Percentiles rank a stretch among this genome's conserved stretches.
Conservation (phyloP, 768 basidiomycete species). For the Suillus subaureus region DNA sequence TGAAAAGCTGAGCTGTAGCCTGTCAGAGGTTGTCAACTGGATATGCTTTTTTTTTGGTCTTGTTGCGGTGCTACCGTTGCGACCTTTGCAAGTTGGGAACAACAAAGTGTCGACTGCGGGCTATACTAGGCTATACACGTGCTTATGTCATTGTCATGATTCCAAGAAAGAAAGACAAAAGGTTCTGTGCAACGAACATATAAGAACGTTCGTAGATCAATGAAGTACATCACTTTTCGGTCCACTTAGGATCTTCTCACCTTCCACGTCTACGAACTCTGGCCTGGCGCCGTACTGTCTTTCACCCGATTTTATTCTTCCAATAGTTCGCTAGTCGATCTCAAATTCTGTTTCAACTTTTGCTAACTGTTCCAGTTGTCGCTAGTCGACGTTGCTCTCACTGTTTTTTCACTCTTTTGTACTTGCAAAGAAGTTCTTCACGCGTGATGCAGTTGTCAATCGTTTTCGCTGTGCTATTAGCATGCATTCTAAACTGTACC, state of each 20-base stretch:
- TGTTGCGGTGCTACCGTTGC: not conserved
- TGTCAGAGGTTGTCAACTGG: not conserved
- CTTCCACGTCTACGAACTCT: not conserved
- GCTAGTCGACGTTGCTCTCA: slow-evolving; percentile 16
- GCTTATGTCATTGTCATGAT: not conserved
- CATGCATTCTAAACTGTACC: slow-evolving; percentile 49
- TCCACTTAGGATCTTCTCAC: not conserved
- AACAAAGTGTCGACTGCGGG: not conserved
- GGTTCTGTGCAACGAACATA: not conserved
- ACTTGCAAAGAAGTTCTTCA: not conserved
- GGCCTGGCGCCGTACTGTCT: slow-evolving; percentile 1
- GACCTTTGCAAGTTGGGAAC: not conserved
- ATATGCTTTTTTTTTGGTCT: not conserved
- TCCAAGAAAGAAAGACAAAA: slow-evolving; percentile 1
- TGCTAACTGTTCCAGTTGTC: slow-evolving; percentile 6
- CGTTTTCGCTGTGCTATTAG: slow-evolving; percentile 53
- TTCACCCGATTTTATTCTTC: slow-evolving; percentile 7
- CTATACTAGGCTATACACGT: not conserved
- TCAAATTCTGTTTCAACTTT: not conserved
- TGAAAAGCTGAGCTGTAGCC: not conserved
- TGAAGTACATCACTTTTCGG: not conserved
- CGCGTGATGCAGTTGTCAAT: slow-evolving; percentile 56
- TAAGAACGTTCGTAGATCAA: not conserved
- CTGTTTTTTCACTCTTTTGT: not conserved
- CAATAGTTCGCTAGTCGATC: slow-evolving; percentile 22